phyloP scores from a whole-genome alignment of 2,329 filamentous ascomycete genomes.

The Aspergillus pseudonomiae region DNA sequence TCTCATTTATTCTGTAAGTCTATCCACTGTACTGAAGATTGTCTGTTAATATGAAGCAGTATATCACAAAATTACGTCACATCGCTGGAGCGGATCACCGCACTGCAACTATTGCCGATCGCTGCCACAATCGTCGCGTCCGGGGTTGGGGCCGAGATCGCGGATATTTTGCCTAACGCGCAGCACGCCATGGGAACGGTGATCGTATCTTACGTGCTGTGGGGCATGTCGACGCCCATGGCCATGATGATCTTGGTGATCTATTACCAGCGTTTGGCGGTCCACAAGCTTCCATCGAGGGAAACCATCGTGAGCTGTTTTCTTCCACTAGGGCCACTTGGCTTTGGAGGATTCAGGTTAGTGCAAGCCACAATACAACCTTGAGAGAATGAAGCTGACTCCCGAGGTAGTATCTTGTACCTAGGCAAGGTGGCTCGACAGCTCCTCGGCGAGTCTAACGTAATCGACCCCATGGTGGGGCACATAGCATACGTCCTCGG shows the following conservation, averaged over 20 bases:
- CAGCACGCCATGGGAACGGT: slow-evolving; percentile 63
- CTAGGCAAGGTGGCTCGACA: slow-evolving; percentile 48
- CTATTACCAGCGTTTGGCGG: slow-evolving; percentile 69
- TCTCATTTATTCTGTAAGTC: slow-evolving; percentile 61
- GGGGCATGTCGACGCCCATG: slow-evolving; percentile 66
- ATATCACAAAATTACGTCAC: slow-evolving; percentile 37
- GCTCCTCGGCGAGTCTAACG: slow-evolving; percentile 44
- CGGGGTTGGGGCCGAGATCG: slow-evolving; percentile 65
- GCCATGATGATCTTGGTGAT: slow-evolving; percentile 66
- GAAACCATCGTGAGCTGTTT: slow-evolving; percentile 71
- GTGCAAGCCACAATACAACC: neutral
- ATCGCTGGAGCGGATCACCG: slow-evolving; percentile 62
- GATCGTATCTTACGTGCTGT: slow-evolving; percentile 68
- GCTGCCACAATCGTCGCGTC: slow-evolving; percentile 68
- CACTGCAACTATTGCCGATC: slow-evolving; percentile 67
- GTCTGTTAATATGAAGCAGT: slow-evolving; percentile 35
- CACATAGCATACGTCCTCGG: slow-evolving; percentile 63
- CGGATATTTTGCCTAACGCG: slow-evolving; percentile 59
- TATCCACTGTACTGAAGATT: neutral
- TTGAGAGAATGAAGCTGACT: slow-evolving; percentile 22
- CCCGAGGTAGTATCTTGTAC: slow-evolving; percentile 48
- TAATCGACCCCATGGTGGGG: slow-evolving; percentile 48
- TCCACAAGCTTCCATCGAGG: slow-evolving; percentile 67
- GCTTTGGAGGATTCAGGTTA: slow-evolving; percentile 64
- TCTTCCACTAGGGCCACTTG: slow-evolving; percentile 67